Evolutionary conservation across 176 grass and related monocot species (phyloP), one percentile per base, ranked within the genome.

Genomic region (Tuctoria greenei): DNA sequence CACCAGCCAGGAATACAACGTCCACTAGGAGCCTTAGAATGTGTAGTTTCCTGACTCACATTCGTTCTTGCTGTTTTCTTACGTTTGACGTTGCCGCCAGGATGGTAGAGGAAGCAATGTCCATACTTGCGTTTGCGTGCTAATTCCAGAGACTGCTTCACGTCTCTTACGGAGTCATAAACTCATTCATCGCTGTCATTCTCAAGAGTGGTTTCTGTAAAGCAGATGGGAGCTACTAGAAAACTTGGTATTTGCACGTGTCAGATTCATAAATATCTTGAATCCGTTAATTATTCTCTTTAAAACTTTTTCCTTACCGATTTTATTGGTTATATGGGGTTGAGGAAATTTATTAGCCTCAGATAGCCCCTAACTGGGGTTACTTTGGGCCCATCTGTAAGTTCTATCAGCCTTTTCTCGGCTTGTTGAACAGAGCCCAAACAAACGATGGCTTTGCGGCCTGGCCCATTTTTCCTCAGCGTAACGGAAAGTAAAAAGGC

Each of bases 111-210:
- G 37, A 83, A 84, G 41, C 37, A 63, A 79, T 37, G 35, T 79
- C 66, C 21, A 38, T 1, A 61, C 27, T 73, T 72, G 52, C 41
- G 34, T 61, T 73, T 72, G 52, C 41, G 34, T 61, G 40, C 60
- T 43, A 73, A 39, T 82, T 73, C 35, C 35, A 43, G 35, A 85
- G 27, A 79, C 67, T 45, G 42, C 56, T 75, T 75, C 84, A 44
- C 36, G 62, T 71, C 69, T 79, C 80, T 55, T 82, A 25, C 41
- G 35, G 31, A 49, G 69, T 63, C 62, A 88, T 79, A 57, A 83
- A 83, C 20, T 37, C 21, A 68, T 4, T 26, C 66, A n/a, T 54
- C 42, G 2, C 12, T 59, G 38, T 38, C 76, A 34, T 70, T 88
- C 64, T n/a, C 40, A 35, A 69, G 55, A 41, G 45, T n/a, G n/a